Base-by-base conservation (phyloP, 805 yeast species). In the Saccharomyces jurei region DNA sequence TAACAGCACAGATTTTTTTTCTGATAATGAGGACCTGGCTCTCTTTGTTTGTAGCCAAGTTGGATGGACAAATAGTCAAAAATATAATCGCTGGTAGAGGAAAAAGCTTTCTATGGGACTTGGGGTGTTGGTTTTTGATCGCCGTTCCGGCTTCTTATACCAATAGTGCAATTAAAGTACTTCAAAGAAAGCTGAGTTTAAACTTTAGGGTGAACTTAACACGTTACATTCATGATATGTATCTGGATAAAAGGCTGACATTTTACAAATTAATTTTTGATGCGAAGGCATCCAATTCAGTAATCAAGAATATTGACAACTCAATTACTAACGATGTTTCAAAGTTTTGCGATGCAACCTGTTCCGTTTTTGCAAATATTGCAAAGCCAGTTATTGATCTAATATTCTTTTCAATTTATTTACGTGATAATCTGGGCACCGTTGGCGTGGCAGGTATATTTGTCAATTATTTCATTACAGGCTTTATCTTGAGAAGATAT, bases 111-210 rank as follows among this genome's bases (percentile, higher is more conserved):
- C 68, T 83, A 46, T 75, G 87, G 56, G 96, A 91, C 67, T 75
- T 91, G 68, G 78, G 82, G 9, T 86, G 87, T 69, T 91, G 97
- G 97, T 81, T 91, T 55, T 71, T 87, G 56, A 83, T 91, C 65
- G 97, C 97, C 0, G 82, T 91, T 58, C 98, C 98, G 1, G 96
- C 97, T 0, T 84, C 94, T 2, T 91, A 89, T 69, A 87, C 96
- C 31, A 91, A 91, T 70, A 86, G 96, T 50, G 90, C 92, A 55
- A 91, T 91, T 66, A 87, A 86, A 66, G 88, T 80, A 63, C 72
- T 91, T 61, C 87, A 90, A 53, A 81, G 84, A 63, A 79, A 88
- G 61, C 73, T 91, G 55, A 82, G 96, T 11, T 76, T 89, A 52
- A 88, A 87, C 63, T 91, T 91, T 74, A 81, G 97, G 75, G 85